phyloP scores from a whole-genome alignment of 495 filamentous ascomycete species.

The Annulohypoxylon bovei region DNA sequence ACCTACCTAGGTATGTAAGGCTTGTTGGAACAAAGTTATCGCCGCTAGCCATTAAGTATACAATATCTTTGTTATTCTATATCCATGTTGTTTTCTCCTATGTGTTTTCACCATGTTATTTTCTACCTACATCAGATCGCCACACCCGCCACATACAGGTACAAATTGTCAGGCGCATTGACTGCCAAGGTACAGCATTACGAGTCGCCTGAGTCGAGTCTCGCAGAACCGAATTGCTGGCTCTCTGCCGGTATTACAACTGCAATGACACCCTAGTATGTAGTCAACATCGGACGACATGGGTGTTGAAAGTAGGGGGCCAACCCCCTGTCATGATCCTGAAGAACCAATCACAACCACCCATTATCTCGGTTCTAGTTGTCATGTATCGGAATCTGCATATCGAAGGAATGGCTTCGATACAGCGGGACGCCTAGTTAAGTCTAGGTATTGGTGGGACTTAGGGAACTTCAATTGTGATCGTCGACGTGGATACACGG shows the following conservation, averaged over 20 bases:
- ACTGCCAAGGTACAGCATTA: constrained; percentile 27
- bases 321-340: constrained; percentile 2
- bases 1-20: not conserved
- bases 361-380: not conserved
- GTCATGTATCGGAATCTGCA: constrained; percentile 34
- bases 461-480: constrained; percentile 35
- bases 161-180: constrained; percentile 23
- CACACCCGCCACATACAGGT: not conserved
- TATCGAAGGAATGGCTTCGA: constrained; percentile 22
- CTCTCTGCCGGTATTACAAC: constrained; percentile 20
- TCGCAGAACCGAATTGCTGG: constrained; percentile 24
- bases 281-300: constrained; percentile 16
- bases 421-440: not conserved
- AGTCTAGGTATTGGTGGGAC: constrained; percentile 18
- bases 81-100: not conserved
- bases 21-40: not conserved
- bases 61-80: not conserved
- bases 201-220: constrained; percentile 12
- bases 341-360: constrained; percentile 11
- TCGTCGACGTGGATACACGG: constrained; percentile 22
- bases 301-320: constrained; percentile 13
- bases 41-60: not conserved
- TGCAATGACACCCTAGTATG: constrained; percentile 16
- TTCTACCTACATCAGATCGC: not conserved
- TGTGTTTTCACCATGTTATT: not conserved